phyloP scores from a whole-genome alignment of 78 protist species.

The Tieghemostelium lacteum region DNA sequence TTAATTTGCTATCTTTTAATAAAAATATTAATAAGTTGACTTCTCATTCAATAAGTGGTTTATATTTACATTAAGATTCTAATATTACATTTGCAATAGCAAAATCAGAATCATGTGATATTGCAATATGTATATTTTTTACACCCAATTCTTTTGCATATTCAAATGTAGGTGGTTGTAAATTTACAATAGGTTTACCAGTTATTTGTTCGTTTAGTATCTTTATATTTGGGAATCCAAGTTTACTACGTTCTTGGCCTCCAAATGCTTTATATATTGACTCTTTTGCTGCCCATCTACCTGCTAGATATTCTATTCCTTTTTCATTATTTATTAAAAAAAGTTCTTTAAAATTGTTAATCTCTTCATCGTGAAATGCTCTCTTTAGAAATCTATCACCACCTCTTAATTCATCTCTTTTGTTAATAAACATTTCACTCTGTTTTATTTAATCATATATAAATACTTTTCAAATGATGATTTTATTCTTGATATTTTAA shows the following conservation, averaged over 20 bases:
- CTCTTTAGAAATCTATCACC: slow-evolving; percentile 58
- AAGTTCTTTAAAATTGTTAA: slow-evolving; percentile 4
- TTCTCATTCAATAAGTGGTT: too few relatives aligned
- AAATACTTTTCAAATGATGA: slow-evolving; percentile 35
- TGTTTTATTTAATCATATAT: not conserved
- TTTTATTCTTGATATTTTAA: slow-evolving; percentile 45
- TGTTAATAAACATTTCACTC: not conserved
- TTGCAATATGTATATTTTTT: slow-evolving; percentile 32
- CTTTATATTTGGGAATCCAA: slow-evolving; percentile 54
- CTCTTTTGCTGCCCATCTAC: slow-evolving; percentile 79
- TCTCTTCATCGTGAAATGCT: slow-evolving; percentile 50
- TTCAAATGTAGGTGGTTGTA: slow-evolving; percentile 3
- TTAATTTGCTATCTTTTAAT: too few relatives aligned
- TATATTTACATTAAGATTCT: slow-evolving; percentile 3
- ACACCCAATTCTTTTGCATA: slow-evolving; percentile 25
- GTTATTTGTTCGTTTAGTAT: slow-evolving; percentile 9
- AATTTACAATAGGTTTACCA: slow-evolving; percentile 39
- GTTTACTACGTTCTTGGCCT: slow-evolving; percentile 14
- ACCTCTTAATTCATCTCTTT: slow-evolving; percentile 27
- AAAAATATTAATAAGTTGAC: too few relatives aligned
- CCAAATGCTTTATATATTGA: slow-evolving; percentile 66
- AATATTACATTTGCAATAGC: slow-evolving; percentile 68
- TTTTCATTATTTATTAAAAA: not conserved
- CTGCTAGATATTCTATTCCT: slow-evolving; percentile 44
- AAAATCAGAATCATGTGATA: slow-evolving; percentile 60